phyloP scores from a whole-genome alignment of 2,329 filamentous ascomycete species.

The Aspergillus fischeri region DNA sequence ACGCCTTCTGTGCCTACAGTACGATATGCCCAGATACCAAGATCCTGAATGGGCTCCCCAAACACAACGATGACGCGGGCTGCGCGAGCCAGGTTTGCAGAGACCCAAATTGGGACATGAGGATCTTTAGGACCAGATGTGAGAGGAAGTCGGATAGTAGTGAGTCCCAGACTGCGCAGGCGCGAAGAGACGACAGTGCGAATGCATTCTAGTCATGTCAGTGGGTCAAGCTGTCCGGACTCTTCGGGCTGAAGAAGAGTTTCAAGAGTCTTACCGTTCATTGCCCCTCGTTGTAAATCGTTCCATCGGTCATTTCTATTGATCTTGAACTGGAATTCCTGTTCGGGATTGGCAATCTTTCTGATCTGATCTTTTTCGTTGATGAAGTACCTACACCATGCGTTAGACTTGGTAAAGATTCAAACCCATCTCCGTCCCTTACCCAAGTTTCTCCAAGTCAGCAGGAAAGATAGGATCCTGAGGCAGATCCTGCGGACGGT shows the following conservation, averaged over 20 bases:
- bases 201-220: constrained; percentile 44
- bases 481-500: constrained; percentile 65
- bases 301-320: constrained; percentile 75
- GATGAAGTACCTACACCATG: constrained; percentile 66
- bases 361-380: constrained; percentile 72
- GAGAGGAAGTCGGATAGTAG: constrained; percentile 59
- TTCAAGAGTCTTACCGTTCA: constrained; percentile 58
- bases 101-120: constrained; percentile 67
- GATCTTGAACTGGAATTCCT: constrained; percentile 70
- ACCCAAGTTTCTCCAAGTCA: constrained; percentile 70
- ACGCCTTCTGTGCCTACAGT: constrained; percentile 62
- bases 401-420: neutral
- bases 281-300: constrained; percentile 65
- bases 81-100: constrained; percentile 51
- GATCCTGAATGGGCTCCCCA: constrained; percentile 66
- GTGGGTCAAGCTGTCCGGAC: neutral
- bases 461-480: constrained; percentile 62
- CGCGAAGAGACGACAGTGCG: constrained; percentile 59
- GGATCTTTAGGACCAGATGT: constrained; percentile 46
- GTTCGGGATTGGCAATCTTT: constrained; percentile 61
- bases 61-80: constrained; percentile 69
- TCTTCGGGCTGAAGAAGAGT: neutral
- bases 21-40: constrained; percentile 71
- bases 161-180: constrained; percentile 58
- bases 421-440: constrained; percentile 20